A percentile compares a stretch with the other conserved stretches of the same genome.
Evolutionary conservation across 2,329 filamentous ascomycete genomes (phyloP).

Genomic region (Sporothrix pallida): DNA sequence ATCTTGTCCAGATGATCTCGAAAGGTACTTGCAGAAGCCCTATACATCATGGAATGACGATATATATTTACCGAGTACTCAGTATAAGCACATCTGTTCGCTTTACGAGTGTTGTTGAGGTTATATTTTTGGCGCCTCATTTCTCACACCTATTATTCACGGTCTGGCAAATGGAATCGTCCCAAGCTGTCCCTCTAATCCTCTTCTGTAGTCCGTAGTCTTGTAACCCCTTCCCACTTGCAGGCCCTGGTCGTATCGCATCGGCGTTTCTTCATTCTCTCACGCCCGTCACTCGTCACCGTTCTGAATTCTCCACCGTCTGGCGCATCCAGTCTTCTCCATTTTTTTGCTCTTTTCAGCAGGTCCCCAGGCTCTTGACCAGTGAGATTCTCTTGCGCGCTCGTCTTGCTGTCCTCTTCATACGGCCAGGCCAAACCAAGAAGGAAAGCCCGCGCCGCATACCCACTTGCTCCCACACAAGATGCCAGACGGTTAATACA

Average conservation of each 20-base stretch:
- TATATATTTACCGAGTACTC: no score
- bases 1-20: no score
- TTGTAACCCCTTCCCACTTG: not conserved
- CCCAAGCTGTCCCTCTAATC: not conserved
- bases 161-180: not conserved
- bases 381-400: not conserved
- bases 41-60: no score
- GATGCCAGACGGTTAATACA: not conserved
- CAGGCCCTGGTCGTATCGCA: conserved; percentile 16
- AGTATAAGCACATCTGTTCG: no score
- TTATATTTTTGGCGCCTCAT: not conserved
- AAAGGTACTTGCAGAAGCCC: no score
- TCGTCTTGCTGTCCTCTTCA: not conserved
- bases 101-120: no score
- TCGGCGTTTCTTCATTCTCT: conserved; percentile 10
- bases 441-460: not conserved
- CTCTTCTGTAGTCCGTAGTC: no score
- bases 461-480: not conserved
- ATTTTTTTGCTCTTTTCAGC: conserved; percentile 7
- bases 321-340: conserved; percentile 7
- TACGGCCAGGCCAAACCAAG: not conserved
- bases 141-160: not conserved
- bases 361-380: not conserved
- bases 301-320: conserved; percentile 1
- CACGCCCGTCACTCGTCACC: not conserved